Evolutionary conservation across 2,329 filamentous ascomycete genomes (phyloP).

Genomic region (Colletotrichum theobromicola): DNA sequence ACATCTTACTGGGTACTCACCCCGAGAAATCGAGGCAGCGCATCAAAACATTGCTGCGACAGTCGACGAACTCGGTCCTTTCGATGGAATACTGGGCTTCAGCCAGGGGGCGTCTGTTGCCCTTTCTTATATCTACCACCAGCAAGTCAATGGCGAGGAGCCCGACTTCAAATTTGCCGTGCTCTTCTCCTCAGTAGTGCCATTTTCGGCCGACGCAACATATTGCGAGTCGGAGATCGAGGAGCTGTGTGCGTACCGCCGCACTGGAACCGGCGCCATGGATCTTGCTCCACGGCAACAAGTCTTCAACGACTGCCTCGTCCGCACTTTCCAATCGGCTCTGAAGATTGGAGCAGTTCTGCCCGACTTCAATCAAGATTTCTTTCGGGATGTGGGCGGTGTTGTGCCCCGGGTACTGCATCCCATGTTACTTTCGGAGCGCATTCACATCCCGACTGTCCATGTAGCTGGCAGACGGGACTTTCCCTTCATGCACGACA

Average conservation of each 20-base stretch:
- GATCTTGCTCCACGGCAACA: background rate
- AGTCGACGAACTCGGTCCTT: slow-evolving; percentile 22
- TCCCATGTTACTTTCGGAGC: background rate
- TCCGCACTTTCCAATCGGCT: background rate
- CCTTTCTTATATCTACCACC: background rate
- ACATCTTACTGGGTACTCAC: background rate
- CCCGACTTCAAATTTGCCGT: slow-evolving; percentile 8
- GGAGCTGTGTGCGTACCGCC: background rate
- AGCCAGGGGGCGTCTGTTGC: slow-evolving; percentile 23
- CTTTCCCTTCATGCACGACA: slow-evolving; percentile 11
- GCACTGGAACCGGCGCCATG: background rate
- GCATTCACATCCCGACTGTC: slow-evolving; percentile 15
- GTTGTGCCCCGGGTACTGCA: background rate
- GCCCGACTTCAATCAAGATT: slow-evolving; percentile 9
- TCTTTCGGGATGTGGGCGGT: background rate
- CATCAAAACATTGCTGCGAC: background rate
- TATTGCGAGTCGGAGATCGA: slow-evolving; percentile 6
- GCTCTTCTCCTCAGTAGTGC: slow-evolving; percentile 10
- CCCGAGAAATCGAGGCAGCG: background rate
- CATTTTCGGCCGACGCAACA: background rate
- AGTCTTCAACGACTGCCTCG: slow-evolving; percentile 12
- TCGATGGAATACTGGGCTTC: slow-evolving; percentile 27
- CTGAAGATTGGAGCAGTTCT: slow-evolving; percentile 6
- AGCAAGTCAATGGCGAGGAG: slow-evolving; percentile 2
- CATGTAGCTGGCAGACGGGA: slow-evolving; percentile 11